Conservation (phyloP, 345 rosid species). For the Cardamine resedifolia region DNA sequence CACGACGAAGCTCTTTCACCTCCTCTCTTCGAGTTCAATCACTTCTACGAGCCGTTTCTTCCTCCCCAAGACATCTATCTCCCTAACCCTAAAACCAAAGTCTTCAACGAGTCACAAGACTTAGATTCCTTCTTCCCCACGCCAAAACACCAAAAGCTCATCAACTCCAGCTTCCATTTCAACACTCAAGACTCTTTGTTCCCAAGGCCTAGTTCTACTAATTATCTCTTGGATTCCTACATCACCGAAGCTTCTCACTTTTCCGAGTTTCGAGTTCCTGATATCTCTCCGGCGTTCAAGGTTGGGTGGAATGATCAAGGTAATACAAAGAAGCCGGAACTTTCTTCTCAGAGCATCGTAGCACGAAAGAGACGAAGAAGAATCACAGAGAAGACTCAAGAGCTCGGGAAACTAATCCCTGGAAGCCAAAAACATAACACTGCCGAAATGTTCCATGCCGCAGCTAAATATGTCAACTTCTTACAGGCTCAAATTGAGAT, state of each 20-base stretch:
- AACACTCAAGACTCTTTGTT: slow-evolving; percentile 1
- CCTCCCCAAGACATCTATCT: slow-evolving; percentile 15
- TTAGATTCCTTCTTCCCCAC: slow-evolving; percentile 20
- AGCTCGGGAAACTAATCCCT: slow-evolving; percentile 78
- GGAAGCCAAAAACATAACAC: slow-evolving; percentile 83
- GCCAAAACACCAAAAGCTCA: slow-evolving; percentile 15
- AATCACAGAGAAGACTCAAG: slow-evolving; percentile 71
- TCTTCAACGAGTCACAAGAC: slow-evolving; percentile 1
- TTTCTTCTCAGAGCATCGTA: slow-evolving; percentile 72
- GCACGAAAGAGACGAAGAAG: slow-evolving; percentile 79
- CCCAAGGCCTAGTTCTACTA: slow-evolving; percentile 2
- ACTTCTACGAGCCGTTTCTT: slow-evolving; percentile 24
- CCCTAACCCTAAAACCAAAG: slow-evolving; percentile 3
- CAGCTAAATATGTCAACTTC: slow-evolving; percentile 71
- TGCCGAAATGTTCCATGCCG: slow-evolving; percentile 85
- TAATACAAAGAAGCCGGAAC: background rate
- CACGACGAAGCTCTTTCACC: slow-evolving; percentile 19
- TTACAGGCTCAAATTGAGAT: slow-evolving; percentile 63
- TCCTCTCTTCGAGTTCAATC: background rate
- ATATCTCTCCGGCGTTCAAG: slow-evolving; percentile 2
- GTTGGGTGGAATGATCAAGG: slow-evolving; percentile 6
- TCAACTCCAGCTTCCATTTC: slow-evolving; percentile 15
- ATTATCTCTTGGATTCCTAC: background rate
- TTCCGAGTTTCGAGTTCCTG: slow-evolving; percentile 19
- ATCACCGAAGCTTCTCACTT: background rate